Evolutionary conservation across 495 filamentous ascomycete genomes (phyloP).

Genomic region (Tuber indicum): DNA sequence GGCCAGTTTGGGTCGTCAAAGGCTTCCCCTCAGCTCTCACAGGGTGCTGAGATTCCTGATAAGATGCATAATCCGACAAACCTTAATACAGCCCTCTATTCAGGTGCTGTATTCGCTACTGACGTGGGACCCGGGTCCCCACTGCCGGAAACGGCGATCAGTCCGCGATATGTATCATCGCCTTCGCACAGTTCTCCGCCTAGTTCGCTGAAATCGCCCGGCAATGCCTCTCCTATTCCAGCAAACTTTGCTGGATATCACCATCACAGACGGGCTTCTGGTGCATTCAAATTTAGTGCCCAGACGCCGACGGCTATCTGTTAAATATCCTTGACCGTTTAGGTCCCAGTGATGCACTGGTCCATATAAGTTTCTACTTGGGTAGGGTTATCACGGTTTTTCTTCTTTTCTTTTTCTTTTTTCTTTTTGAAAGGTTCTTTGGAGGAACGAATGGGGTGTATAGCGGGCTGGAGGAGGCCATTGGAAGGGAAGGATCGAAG

Average conservation of each 20-base stretch:
- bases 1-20: constrained; percentile 51
- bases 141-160: constrained; percentile 27
- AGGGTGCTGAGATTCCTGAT: constrained; percentile 25
- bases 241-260: constrained; percentile 40
- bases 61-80: constrained; percentile 32
- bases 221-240: constrained; percentile 40
- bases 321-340: constrained; percentile 36
- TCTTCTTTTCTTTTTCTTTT: background rate
- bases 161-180: constrained; percentile 35
- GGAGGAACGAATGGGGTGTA: background rate
- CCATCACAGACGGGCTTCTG: constrained; percentile 38
- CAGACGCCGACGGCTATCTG: constrained; percentile 39
- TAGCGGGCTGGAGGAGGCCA: background rate
- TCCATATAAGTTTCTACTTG: constrained; percentile 2
- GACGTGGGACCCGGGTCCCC: constrained; percentile 22
- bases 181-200: constrained; percentile 30
- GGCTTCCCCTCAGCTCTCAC: constrained; percentile 40
- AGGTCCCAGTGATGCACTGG: constrained; percentile 8
- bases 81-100: constrained; percentile 23
- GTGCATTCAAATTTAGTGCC: constrained; percentile 39
- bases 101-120: constrained; percentile 27
- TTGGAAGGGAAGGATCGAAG: background rate
- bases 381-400: background rate
- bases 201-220: constrained; percentile 33
- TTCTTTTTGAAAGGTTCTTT: background rate